A percentile compares a stretch with the other conserved stretches of the same genome.
Conservation (phyloP, 208 protist species). For the Angomonas ambiguus region DNA sequence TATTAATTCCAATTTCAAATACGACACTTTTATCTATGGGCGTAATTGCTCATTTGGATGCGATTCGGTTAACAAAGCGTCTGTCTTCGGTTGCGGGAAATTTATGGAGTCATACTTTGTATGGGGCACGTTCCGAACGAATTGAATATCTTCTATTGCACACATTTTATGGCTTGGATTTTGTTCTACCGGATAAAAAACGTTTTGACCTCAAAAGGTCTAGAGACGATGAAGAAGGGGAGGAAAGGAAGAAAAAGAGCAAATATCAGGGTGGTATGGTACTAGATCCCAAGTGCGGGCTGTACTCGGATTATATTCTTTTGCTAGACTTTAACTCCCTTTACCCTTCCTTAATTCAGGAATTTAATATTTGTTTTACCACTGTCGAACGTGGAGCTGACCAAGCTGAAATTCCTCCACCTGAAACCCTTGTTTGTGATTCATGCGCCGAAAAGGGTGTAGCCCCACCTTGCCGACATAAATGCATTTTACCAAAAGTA, state of each 20-base stretch:
- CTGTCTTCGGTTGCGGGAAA: conserved; percentile 96
- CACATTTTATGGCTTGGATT: conserved; percentile 93
- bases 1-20: conserved; percentile 68
- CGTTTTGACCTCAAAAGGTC: conserved; percentile 31
- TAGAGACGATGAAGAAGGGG: conserved; percentile 51
- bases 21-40: conserved; percentile 70
- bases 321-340: conserved; percentile 99
- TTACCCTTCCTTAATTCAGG: conserved; percentile 99
- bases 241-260: conserved; percentile 75
- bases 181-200: conserved; percentile 94
- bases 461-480: conserved; percentile 78
- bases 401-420: conserved; percentile 54
- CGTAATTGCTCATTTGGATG: conserved; percentile 92
- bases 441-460: conserved; percentile 52
- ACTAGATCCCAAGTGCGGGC: conserved; percentile 96
- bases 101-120: conserved; percentile 94
- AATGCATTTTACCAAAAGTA: conserved; percentile 92
- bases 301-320: conserved; percentile 98
- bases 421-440: conserved; percentile 72
- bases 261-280: conserved; percentile 94
- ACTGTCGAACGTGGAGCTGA: conserved; percentile 85
- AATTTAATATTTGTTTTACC: conserved; percentile 99
- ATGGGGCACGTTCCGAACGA: conserved; percentile 94
- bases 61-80: conserved; percentile 97
- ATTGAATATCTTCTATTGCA: conserved; percentile 99